phyloP scores from a whole-genome alignment of 441 rosid genomes.

The Sinapis alba region DNA sequence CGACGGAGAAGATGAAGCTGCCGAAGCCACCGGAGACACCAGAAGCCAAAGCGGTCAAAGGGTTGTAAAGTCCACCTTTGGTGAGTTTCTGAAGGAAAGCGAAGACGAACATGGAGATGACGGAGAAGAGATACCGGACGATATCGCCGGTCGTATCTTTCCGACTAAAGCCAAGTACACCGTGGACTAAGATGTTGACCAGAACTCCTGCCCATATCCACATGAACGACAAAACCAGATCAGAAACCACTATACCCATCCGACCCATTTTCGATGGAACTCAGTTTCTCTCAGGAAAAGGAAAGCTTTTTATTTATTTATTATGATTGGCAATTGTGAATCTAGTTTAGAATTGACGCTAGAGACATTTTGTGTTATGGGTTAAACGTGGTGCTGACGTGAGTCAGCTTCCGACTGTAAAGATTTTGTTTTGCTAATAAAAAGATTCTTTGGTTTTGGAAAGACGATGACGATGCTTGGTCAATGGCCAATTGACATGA shows the following conservation, averaged over 20 bases:
- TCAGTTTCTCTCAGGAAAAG: not conserved
- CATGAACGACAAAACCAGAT: constrained; percentile 71
- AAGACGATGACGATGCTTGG: too few relatives aligned
- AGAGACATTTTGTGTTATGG: not conserved
- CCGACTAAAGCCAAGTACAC: constrained; percentile 48
- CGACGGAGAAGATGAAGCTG: constrained; percentile 58
- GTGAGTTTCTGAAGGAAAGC: constrained; percentile 61
- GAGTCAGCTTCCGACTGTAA: constrained; percentile 30
- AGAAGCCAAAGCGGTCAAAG: constrained; percentile 63
- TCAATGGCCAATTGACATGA: too few relatives aligned
- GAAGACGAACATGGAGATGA: constrained; percentile 71
- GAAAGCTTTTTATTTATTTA: too few relatives aligned
- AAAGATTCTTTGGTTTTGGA: too few relatives aligned
- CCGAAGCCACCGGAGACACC: constrained; percentile 73
- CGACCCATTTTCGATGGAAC: constrained; percentile 36
- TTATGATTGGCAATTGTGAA: constrained; percentile 29
- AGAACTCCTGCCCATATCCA: constrained; percentile 78
- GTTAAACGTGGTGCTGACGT: not conserved
- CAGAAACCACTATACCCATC: constrained; percentile 47
- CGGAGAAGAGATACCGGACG: constrained; percentile 43
- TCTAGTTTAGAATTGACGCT: constrained; percentile 21
- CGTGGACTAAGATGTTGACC: constrained; percentile 59
- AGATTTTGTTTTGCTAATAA: too few relatives aligned
- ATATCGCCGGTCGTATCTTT: constrained; percentile 51
- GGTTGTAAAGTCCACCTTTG: constrained; percentile 74